Percentiles rank a stretch among this genome's conserved stretches.
Evolutionary conservation across 2,329 filamentous ascomycete species (phyloP).

Genomic region (Ilyonectria robusta): DNA sequence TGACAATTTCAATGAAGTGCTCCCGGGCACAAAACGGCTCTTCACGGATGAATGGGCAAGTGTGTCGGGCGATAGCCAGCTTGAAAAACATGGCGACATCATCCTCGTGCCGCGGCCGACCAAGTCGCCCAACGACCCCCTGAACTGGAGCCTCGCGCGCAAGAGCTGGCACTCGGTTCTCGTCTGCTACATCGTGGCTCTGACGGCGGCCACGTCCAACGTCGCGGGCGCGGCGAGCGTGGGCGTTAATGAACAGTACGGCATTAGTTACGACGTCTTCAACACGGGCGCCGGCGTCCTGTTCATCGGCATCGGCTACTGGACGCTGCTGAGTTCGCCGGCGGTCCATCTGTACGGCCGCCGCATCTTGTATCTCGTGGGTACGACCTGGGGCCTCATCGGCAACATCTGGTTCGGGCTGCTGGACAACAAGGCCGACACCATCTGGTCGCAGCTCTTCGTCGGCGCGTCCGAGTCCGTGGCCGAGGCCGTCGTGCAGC

Average conservation of each 20-base stretch:
- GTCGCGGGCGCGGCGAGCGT: constrained; percentile 67
- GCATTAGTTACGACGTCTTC: constrained; percentile 65
- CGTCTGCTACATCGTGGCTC: constrained; percentile 66
- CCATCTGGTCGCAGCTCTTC: constrained; percentile 70
- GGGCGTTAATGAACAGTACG: constrained; percentile 64
- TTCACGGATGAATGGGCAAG: constrained; percentile 48
- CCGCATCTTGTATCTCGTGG: constrained; percentile 67
- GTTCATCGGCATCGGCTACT: constrained; percentile 70
- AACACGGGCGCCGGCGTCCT: constrained; percentile 71
- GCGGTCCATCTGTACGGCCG: constrained; percentile 69
- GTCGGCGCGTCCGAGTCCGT: constrained; percentile 70
- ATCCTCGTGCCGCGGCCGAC: constrained; percentile 69
- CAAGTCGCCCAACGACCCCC: constrained; percentile 65
- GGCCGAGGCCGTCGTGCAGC: constrained; percentile 69
- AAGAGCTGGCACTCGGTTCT: constrained; percentile 66
- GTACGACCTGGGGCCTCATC: constrained; percentile 62
- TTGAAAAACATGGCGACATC: constrained; percentile 58
- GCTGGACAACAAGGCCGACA: constrained; percentile 58
- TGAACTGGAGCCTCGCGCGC: constrained; percentile 64
- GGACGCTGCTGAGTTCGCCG: constrained; percentile 66
- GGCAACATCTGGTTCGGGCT: constrained; percentile 69
- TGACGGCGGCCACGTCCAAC: constrained; percentile 70
- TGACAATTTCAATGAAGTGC: constrained; percentile 43
- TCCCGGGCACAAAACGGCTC: constrained; percentile 50
- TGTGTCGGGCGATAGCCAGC: constrained; percentile 39